These are phyloP conservation scores for Acephala macrosclerotiorum DNA, from an alignment of 2,329 filamentous ascomycete species.

Conservation along the genomic window DNA sequence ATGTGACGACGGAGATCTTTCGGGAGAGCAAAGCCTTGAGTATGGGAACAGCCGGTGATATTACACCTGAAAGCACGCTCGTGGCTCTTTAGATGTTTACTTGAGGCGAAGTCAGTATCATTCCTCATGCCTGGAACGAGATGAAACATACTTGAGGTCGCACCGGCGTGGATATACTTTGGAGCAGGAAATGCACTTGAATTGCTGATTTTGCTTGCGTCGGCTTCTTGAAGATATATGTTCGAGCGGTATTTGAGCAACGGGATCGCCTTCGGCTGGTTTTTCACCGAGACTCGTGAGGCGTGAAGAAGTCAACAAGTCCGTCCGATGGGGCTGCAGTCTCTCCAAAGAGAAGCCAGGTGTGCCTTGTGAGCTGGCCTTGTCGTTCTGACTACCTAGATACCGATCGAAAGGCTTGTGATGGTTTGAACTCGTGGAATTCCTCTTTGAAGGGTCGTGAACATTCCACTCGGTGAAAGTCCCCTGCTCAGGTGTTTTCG, in stretches of 20 bases:
- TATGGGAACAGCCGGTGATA: conserved; percentile 19
- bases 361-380: neutral
- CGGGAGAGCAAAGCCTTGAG: conserved; percentile 20
- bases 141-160: conserved; percentile 18
- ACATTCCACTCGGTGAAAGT: neutral
- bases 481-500: neutral
- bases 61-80: conserved; percentile 19
- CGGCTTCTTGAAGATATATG: neutral
- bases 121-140: neutral
- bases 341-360: neutral
- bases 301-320: neutral
- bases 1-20: conserved; percentile 26
- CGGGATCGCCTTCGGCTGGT: neutral
- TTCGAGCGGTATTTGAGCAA: neutral
- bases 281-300: no score
- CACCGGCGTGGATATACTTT: conserved; percentile 17
- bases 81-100: conserved; percentile 24
- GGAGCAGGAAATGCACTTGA: conserved; percentile 7
- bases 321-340: neutral
- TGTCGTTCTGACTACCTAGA: neutral
- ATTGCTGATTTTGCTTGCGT: conserved; percentile 10
- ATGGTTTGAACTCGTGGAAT: neutral
- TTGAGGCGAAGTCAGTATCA: neutral
- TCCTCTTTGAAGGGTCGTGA: neutral
- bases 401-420: neutral